These are phyloP conservation scores for Neonothopanus nambi DNA, from an alignment of 1,284 basidiomycete genomes.

Conservation along the genomic window DNA sequence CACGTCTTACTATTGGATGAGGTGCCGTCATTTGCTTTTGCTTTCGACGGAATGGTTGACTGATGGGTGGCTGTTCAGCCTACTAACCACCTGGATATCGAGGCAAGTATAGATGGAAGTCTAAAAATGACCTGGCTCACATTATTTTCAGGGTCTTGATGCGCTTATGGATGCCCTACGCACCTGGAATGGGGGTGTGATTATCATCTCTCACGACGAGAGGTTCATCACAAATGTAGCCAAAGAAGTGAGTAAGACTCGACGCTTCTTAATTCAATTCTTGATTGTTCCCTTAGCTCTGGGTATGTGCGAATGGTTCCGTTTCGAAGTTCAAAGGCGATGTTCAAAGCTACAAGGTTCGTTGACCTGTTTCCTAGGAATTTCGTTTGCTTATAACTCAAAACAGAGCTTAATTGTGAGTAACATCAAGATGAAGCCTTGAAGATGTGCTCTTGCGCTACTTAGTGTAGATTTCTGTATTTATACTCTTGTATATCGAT, in stretches of 20 bases:
- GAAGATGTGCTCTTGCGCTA: neutral
- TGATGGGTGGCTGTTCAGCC: slow-evolving; percentile 51
- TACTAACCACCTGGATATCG: slow-evolving; percentile 97
- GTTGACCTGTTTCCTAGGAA: neutral
- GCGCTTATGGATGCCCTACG: slow-evolving; percentile 89
- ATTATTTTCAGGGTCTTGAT: slow-evolving; percentile 75
- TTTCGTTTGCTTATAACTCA: neutral
- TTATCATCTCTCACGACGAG: slow-evolving; percentile 93
- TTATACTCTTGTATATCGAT: too few relatives aligned
- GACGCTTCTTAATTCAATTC: neutral
- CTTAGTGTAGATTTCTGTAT: too few relatives aligned
- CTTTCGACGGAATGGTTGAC: slow-evolving; percentile 8
- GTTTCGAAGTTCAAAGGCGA: slow-evolving; percentile 88
- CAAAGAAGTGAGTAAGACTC: slow-evolving; percentile 53
- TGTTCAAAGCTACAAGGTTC: slow-evolving; percentile 87
- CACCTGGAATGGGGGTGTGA: slow-evolving; percentile 95
- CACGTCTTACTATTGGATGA: slow-evolving; percentile 91
- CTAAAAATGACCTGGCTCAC: neutral
- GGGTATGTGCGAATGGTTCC: slow-evolving; percentile 88
- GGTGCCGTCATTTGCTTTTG: slow-evolving; percentile 41
- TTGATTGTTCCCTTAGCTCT: slow-evolving; percentile 52
- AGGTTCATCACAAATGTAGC: slow-evolving; percentile 87
- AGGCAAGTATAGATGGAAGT: slow-evolving; percentile 43
- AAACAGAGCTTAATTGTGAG: slow-evolving; percentile 24
- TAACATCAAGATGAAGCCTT: slow-evolving; percentile 27